A percentile compares a stretch with the other conserved stretches of the same genome.
These are phyloP conservation scores for Hypoxylon subgilvum DNA, from an alignment of 495 filamentous ascomycete species.

Conservation along the genomic window DNA sequence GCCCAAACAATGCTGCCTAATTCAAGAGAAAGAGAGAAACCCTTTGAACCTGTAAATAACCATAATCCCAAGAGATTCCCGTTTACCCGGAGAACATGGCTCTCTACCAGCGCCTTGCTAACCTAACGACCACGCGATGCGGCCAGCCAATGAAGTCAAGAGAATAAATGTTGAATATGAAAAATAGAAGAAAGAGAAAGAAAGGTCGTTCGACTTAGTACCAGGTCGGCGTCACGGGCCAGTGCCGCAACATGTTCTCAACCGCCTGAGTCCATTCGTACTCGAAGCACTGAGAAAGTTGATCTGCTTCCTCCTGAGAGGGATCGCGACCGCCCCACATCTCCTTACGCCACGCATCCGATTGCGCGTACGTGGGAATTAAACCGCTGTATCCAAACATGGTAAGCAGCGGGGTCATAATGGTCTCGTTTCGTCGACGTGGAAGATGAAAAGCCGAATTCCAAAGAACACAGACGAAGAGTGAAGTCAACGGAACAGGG, in stretches of 20 bases:
- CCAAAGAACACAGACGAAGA: neutral
- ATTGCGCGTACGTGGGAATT: slow-evolving; percentile 64
- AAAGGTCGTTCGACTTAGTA: slow-evolving; percentile 36
- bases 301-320: slow-evolving; percentile 56
- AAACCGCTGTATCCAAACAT: slow-evolving; percentile 54
- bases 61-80: neutral
- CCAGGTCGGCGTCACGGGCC: slow-evolving; percentile 65
- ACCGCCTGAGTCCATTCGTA: slow-evolving; percentile 73
- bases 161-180: neutral
- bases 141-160: too few relatives aligned
- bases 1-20: slow-evolving; percentile 16
- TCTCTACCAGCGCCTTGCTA: slow-evolving; percentile 4
- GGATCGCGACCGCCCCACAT: slow-evolving; percentile 76
- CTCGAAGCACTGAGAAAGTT: slow-evolving; percentile 67
- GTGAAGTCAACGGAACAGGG: neutral
- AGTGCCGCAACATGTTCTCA: slow-evolving; percentile 70
- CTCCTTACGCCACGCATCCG: slow-evolving; percentile 65
- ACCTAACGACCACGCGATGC: too few relatives aligned
- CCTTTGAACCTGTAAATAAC: too few relatives aligned
- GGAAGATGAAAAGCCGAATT: neutral
- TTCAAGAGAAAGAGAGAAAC: too few relatives aligned
- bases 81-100: slow-evolving; percentile 2
- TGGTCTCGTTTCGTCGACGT: slow-evolving; percentile 3
- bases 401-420: slow-evolving; percentile 7
- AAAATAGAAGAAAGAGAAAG: neutral